These are phyloP conservation scores for Raphanus sativus DNA, from an alignment of 345 rosid species.

Conservation along the genomic window DNA sequence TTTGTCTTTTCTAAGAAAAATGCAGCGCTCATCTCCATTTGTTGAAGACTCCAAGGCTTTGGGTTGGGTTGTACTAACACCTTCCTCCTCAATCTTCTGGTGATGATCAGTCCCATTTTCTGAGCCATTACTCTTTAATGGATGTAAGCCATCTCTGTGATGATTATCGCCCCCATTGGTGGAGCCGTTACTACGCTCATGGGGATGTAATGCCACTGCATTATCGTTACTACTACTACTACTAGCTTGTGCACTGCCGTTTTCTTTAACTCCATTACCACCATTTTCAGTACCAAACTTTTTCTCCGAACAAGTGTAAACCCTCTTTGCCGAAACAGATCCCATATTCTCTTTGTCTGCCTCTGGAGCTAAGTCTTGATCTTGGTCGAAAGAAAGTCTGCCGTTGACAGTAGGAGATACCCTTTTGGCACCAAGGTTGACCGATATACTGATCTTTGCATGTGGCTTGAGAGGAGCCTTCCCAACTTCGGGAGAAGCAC, in stretches of 20 bases:
- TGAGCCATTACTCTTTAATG: slow-evolving; percentile 40
- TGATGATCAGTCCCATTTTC: slow-evolving; percentile 38
- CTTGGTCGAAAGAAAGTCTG: slow-evolving; percentile 47
- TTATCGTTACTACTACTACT: slow-evolving; percentile 11
- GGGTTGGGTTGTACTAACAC: slow-evolving; percentile 33
- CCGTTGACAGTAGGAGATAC: slow-evolving; percentile 47
- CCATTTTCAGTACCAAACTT: slow-evolving; percentile 41
- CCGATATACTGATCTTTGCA: slow-evolving; percentile 58
- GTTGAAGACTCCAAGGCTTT: slow-evolving; percentile 40
- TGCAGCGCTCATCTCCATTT: slow-evolving; percentile 43
- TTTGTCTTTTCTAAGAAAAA: slow-evolving; percentile 62
- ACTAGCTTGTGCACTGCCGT: slow-evolving; percentile 25
- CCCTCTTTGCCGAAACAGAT: slow-evolving; percentile 30
- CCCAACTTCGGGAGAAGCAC: slow-evolving; percentile 48
- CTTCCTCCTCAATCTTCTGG: slow-evolving; percentile 37
- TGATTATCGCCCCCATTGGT: slow-evolving; percentile 33
- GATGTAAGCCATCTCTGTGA: slow-evolving; percentile 38
- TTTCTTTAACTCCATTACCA: slow-evolving; percentile 34
- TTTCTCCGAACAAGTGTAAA: slow-evolving; percentile 41
- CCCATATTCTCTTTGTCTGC: slow-evolving; percentile 50
- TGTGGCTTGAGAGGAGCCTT: slow-evolving; percentile 54
- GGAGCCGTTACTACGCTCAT: slow-evolving; percentile 21
- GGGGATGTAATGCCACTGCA: slow-evolving; percentile 12
- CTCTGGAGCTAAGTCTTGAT: slow-evolving; percentile 41
- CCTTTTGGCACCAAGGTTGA: slow-evolving; percentile 55